These are phyloP conservation scores for Blepharisma undulans DNA, from an alignment of 169 alveolate genomes.

Conservation along the genomic window DNA sequence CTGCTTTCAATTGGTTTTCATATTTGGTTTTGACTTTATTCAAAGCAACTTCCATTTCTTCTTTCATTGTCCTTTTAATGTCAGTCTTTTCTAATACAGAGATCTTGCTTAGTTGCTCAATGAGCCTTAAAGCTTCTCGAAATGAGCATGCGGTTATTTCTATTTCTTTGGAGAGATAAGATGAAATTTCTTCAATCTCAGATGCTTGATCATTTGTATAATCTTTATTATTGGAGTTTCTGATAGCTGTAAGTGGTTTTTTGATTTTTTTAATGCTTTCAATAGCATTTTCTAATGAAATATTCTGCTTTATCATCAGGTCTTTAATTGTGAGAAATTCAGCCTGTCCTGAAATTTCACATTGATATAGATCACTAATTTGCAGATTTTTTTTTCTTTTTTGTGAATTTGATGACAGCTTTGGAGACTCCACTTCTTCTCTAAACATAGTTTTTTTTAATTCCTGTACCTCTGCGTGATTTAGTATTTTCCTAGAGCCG, in stretches of 20 bases:
- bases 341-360: background rate
- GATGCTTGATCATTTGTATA: background rate
- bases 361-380: background rate
- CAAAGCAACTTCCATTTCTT: background rate
- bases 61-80: background rate
- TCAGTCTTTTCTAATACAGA: background rate
- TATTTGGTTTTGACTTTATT: background rate
- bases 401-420: background rate
- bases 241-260: constrained; percentile 6
- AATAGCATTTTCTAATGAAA: background rate
- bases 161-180: background rate
- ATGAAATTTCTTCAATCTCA: background rate
- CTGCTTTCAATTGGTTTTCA: background rate
- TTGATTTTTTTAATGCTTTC: background rate
- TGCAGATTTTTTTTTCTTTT: background rate
- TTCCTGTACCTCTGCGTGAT: background rate
- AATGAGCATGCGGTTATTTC: background rate
- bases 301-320: background rate
- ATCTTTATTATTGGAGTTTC: background rate
- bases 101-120: background rate
- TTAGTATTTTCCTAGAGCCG: background rate
- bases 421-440: background rate
- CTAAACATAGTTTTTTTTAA: background rate
- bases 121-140: background rate
- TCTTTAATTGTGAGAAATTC: background rate